Percentiles rank a stretch among this genome's conserved stretches.
phyloP scores from a whole-genome alignment of 2,329 filamentous ascomycete species.

The Fusarium citri region DNA sequence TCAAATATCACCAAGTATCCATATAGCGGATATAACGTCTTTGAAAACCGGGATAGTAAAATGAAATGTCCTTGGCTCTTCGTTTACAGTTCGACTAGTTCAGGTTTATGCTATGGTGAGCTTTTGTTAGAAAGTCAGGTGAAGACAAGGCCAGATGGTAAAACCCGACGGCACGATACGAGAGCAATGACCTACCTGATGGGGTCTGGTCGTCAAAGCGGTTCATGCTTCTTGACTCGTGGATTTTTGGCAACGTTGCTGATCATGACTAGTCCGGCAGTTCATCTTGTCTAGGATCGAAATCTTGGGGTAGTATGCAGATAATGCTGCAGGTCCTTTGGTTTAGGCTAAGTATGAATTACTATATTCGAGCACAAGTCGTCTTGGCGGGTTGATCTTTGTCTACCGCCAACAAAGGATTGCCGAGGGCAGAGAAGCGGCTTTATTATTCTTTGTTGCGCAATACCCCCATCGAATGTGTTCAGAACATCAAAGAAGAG shows the following conservation, averaged over 20 bases:
- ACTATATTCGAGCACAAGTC: neutral
- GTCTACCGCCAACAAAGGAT: neutral
- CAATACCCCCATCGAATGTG: neutral
- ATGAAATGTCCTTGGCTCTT: neutral
- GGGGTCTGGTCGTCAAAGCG: neutral
- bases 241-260: neutral
- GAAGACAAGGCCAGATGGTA: neutral
- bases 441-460: neutral
- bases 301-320: neutral
- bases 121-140: slow-evolving; percentile 22
- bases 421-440: neutral
- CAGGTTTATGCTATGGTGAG: neutral
- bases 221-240: neutral
- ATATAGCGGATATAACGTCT: neutral
- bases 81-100: neutral
- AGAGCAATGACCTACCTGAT: neutral
- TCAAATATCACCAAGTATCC: neutral
- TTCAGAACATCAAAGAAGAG: neutral
- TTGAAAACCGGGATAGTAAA: neutral
- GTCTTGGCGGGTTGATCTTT: neutral
- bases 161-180: neutral
- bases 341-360: neutral
- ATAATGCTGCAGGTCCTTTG: neutral
- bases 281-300: neutral
- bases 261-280: neutral